phyloP scores from a whole-genome alignment of 2,329 filamentous ascomycete species.

The Paraphoma sp. region DNA sequence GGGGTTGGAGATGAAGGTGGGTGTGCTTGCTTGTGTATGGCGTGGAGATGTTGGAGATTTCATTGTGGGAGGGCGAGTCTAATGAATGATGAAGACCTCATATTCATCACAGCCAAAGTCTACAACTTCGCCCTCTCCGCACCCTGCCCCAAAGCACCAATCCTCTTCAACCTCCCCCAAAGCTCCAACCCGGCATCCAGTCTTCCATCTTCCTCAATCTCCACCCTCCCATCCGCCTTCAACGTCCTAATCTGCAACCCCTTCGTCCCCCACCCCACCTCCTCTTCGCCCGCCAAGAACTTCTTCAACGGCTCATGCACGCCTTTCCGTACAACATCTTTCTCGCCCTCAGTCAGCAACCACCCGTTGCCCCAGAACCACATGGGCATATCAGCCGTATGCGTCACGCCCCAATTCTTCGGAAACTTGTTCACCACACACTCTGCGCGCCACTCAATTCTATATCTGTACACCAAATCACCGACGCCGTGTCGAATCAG shows the following conservation, averaged over 20 bases:
- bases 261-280: constrained; percentile 49
- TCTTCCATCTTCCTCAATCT: constrained; percentile 54
- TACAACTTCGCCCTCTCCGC: constrained; percentile 2
- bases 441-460: constrained; percentile 60
- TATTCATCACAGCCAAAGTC: too few species aligned
- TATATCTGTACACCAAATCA: constrained; percentile 58
- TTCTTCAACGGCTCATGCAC: constrained; percentile 49
- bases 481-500: constrained; percentile 54
- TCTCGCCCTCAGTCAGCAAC: constrained; percentile 52
- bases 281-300: constrained; percentile 51
- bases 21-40: too few species aligned
- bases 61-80: too few species aligned
- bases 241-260: constrained; percentile 53
- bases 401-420: constrained; percentile 60
- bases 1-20: too few species aligned
- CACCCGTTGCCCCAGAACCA: constrained; percentile 64
- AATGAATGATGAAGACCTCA: too few species aligned
- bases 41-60: too few species aligned
- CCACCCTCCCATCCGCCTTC: constrained; percentile 54
- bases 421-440: constrained; percentile 54
- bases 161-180: constrained; percentile 52
- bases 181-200: constrained; percentile 57
- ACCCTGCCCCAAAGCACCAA: constrained; percentile 17
- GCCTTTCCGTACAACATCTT: constrained; percentile 45
- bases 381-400: constrained; percentile 60